Conservation (phyloP, 2,329 filamentous ascomycete species). For the Tricladium varicosporioides region DNA sequence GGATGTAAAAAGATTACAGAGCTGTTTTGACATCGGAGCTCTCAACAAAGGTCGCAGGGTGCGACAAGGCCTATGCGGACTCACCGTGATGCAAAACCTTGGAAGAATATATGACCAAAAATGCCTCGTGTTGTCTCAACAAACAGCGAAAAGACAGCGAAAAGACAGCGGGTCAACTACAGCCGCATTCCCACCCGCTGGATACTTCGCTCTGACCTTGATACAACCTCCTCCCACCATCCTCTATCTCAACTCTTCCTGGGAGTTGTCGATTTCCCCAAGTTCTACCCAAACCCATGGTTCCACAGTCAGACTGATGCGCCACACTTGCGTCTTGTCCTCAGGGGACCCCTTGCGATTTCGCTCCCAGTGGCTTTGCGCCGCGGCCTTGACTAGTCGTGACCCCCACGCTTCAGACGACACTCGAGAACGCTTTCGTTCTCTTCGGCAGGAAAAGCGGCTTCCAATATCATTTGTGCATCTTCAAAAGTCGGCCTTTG, state of each 20-base stretch:
- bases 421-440: not conserved
- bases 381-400: not conserved
- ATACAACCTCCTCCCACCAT: not conserved
- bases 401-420: not conserved
- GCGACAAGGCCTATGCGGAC: not conserved
- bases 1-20: not conserved
- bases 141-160: not conserved
- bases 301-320: not conserved
- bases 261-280: not conserved
- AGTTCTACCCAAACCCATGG: not conserved
- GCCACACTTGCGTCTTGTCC: not conserved
- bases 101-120: not conserved
- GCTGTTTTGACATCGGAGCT: slow-evolving; percentile 5
- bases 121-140: not conserved
- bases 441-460: not conserved
- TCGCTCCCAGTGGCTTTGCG: not conserved
- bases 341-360: not conserved
- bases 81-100: not conserved
- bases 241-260: not conserved
- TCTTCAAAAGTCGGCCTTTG: not conserved
- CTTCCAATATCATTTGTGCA: not conserved
- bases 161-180: no score
- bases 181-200: no score
- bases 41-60: not conserved
- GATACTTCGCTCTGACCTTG: no score